These are phyloP conservation scores for Purpureocillium takamizusanense DNA, from an alignment of 2,329 filamentous ascomycete genomes.

Conservation along the genomic window DNA sequence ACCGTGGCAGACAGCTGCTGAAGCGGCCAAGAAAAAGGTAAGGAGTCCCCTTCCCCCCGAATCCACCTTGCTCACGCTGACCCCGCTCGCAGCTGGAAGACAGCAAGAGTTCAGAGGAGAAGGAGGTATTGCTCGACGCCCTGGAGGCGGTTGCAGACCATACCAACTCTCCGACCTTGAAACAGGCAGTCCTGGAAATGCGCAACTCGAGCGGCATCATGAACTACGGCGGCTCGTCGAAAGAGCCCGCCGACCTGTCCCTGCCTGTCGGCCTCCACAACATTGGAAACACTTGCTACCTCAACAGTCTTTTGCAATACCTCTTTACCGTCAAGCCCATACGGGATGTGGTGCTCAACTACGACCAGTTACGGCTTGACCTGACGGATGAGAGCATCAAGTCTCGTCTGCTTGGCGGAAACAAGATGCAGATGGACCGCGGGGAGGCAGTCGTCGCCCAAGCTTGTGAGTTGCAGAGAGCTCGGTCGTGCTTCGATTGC, in stretches of 20 bases:
- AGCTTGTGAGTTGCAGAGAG: slow-evolving; percentile 52
- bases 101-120: slow-evolving; percentile 18
- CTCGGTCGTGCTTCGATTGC: too few species aligned
- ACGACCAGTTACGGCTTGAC: slow-evolving; percentile 61
- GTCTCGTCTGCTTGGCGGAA: slow-evolving; percentile 66
- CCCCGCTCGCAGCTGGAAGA: slow-evolving; percentile 13
- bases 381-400: slow-evolving; percentile 53
- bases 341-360: slow-evolving; percentile 70
- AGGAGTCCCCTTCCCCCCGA: too few species aligned
- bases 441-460: slow-evolving; percentile 58
- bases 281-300: slow-evolving; percentile 95
- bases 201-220: slow-evolving; percentile 8
- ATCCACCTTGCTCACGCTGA: too few species aligned
- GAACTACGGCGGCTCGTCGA: slow-evolving; percentile 5
- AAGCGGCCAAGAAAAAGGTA: slow-evolving; percentile 19
- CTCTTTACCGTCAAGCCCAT: slow-evolving; percentile 82
- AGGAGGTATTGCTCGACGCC: slow-evolving; percentile 22
- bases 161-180: slow-evolving; percentile 11
- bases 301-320: slow-evolving; percentile 94
- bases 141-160: slow-evolving; percentile 25
- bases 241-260: slow-evolving; percentile 25
- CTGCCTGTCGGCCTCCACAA: slow-evolving; percentile 84
- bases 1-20: slow-evolving; percentile 15
- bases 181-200: slow-evolving; percentile 16
- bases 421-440: slow-evolving; percentile 37